Base-by-base conservation (phyloP, 805 yeast species). In the Barnettozyma botsteinii region DNA sequence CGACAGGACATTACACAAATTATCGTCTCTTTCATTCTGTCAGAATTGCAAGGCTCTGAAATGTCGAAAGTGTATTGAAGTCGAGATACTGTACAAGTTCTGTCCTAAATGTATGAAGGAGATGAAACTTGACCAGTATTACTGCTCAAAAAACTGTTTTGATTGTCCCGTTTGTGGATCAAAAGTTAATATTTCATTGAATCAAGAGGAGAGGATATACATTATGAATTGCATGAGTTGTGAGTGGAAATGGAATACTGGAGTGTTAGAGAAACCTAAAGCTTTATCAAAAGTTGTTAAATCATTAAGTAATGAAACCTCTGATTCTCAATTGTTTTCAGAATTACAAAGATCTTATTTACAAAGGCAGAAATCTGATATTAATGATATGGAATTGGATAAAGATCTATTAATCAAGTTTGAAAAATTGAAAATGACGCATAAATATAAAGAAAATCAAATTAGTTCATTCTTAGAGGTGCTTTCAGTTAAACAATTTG, bases 31-130 rank as follows among this genome's bases (percentile, higher is more conserved):
- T 13, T 46, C 50, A 31, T 56, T 48, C 24, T 56, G 61, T 38
- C 41, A 38, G 20, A 29, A 42, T 7, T 56, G 61, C 29, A 51
- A 55, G 14, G 49, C 56, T 7, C 35, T 55, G 11, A 56, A 54
- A 29, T 56, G 61, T 31, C 46, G 59, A 5, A 48, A 46, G 25
- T 56, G 61, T 31, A 48, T 42, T 5, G 61, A 57, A 24, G 29
- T 49, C 7, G 59, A 57, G 24, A 46, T 57, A 2, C 46, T 40
- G 8, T 30, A 43, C 2, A 56, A 56, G 36, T 57, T 38, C 35
- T 57, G 61, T 26, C 56, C 60, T 2, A 33, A 49, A 6, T 57
- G 61, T 33, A 49, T 56, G 56, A 36, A 40, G 8, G 52, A 40
- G 26, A 48, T 50, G 52, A 50, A 48, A 23, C 45, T 49, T 1